Evolutionary conservation across 768 basidiomycete genomes (phyloP).

Genomic region (Plicaturopsis crispa): DNA sequence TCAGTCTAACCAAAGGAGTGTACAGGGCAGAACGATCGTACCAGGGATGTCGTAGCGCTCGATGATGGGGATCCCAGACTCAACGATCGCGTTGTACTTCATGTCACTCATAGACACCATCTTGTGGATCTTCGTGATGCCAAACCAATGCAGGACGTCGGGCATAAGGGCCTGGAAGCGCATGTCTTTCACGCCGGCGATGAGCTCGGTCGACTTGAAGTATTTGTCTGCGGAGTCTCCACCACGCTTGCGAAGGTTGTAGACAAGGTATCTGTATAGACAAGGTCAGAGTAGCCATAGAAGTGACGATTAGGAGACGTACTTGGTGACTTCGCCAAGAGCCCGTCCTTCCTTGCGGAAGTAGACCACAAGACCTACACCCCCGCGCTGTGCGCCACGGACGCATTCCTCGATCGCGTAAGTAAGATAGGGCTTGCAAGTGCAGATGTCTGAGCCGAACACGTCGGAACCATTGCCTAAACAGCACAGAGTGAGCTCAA

Average conservation of each 20-base stretch:
- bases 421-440: slow-evolving; percentile 87
- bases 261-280: slow-evolving; percentile 73
- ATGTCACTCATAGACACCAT: slow-evolving; percentile 91
- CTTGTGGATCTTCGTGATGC: slow-evolving; percentile 82
- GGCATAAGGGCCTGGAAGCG: slow-evolving; percentile 95
- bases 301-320: slow-evolving; percentile 14
- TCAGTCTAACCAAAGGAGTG: neutral
- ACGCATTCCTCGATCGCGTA: slow-evolving; percentile 95
- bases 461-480: slow-evolving; percentile 91
- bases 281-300: slow-evolving; percentile 3
- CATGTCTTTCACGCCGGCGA: slow-evolving; percentile 95
- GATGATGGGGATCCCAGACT: slow-evolving; percentile 77
- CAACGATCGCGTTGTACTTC: slow-evolving; percentile 94
- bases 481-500: neutral
- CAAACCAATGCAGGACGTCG: slow-evolving; percentile 92
- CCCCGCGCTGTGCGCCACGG: slow-evolving; percentile 71
- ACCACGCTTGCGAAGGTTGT: slow-evolving; percentile 92
- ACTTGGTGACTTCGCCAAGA: slow-evolving; percentile 91
- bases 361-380: slow-evolving; percentile 90
- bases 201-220: slow-evolving; percentile 88
- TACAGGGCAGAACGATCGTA: slow-evolving; percentile 18
- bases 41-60: slow-evolving; percentile 85
- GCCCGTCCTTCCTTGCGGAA: slow-evolving; percentile 94
- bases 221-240: slow-evolving; percentile 92
- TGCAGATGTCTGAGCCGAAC: slow-evolving; percentile 89